phyloP scores from a whole-genome alignment of 768 basidiomycete genomes.

The Epithele typhae region DNA sequence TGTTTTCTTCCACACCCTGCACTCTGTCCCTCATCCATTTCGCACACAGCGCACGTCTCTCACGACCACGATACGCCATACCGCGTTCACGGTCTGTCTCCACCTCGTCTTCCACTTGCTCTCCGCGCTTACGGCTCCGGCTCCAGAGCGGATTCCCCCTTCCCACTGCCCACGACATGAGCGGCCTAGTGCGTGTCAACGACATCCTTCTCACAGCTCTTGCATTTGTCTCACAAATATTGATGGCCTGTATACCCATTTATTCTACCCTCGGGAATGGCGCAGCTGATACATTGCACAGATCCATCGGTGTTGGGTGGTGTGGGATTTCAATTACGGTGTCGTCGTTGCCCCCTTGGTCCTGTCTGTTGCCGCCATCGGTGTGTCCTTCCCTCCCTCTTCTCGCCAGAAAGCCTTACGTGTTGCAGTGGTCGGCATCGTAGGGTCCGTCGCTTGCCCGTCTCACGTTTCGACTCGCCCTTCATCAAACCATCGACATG shows the following conservation, averaged over 20 bases:
- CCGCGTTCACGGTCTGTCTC: too few relatives aligned
- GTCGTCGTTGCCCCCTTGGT: slow-evolving; percentile 3
- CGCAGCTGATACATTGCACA: neutral
- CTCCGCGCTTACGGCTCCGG: too few relatives aligned
- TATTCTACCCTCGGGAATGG: too few relatives aligned
- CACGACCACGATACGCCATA: too few relatives aligned
- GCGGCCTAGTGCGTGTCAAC: too few relatives aligned
- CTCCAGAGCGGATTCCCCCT: too few relatives aligned
- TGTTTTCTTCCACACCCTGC: too few relatives aligned
- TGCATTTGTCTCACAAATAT: slow-evolving; percentile 6
- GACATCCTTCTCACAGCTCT: slow-evolving; percentile 4
- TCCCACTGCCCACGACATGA: too few relatives aligned
- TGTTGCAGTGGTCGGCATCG: slow-evolving; percentile 2
- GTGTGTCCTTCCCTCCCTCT: slow-evolving; percentile 4
- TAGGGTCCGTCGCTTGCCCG: slow-evolving; percentile 1
- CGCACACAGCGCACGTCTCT: too few relatives aligned
- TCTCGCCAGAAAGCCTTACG: neutral
- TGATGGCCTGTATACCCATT: slow-evolving; percentile 2
- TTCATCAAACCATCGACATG: slow-evolving; percentile 6
- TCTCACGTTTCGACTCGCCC: slow-evolving; percentile 6
- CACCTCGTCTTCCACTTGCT: too few relatives aligned
- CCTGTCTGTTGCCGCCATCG: slow-evolving; percentile 2
- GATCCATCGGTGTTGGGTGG: slow-evolving; percentile 15
- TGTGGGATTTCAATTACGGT: slow-evolving; percentile 3
- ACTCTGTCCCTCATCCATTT: too few relatives aligned